Base-by-base conservation (phyloP, 2,329 filamentous ascomycete species). In the Aspergillus hiratsukae region DNA sequence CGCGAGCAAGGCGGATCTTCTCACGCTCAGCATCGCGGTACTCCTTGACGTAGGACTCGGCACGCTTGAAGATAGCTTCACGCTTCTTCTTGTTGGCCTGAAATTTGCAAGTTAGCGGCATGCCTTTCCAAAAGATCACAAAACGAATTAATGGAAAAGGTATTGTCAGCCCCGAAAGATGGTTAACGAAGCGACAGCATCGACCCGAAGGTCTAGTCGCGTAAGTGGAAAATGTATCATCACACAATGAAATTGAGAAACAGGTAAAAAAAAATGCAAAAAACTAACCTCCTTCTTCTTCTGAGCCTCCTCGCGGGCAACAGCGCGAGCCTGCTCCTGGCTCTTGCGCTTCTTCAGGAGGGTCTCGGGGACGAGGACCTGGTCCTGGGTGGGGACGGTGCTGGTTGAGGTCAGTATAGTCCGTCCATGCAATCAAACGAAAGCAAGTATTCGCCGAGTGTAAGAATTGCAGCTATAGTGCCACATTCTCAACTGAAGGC, bases 281-380 rank as follows among this genome's bases (percentile, higher is more conserved):
- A 55, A 49, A 86, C 90, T 78, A 78, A 97, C 94, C 84, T 90
- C 85, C 84, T 94, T 94, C 80, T 87, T 89, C 85, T 96, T 89
- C 80, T 91, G 85, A 67, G 86, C 78, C 73, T 90, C 89, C 66
- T 89, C 84, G 69, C 84, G 80, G 77, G 87, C 88, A 81, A 93
- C 90, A 79, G 94, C 92, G 79, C 92, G 90, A 78, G 92, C 91
- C 87, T 97, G 96, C 87, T 99, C 94, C 83, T 97, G 93, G 80
- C 87, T 91, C 91, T 99, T 99, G 84, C 94, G 90, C 91, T 99
- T 99, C 90, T 99, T 99, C 80, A 99, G 87, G 75, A 99, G 90
- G 73, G 94, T 99, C 90, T 99, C 94, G 71, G 94, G 94, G 77
- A 97, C 91, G 78, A 97, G 85, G 78, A 99, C 87, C 80, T 97